Evolutionary conservation across 1,284 basidiomycete genomes (phyloP), one percentile per base, ranked within the genome.

Genomic region (Malassezia japonica): DNA sequence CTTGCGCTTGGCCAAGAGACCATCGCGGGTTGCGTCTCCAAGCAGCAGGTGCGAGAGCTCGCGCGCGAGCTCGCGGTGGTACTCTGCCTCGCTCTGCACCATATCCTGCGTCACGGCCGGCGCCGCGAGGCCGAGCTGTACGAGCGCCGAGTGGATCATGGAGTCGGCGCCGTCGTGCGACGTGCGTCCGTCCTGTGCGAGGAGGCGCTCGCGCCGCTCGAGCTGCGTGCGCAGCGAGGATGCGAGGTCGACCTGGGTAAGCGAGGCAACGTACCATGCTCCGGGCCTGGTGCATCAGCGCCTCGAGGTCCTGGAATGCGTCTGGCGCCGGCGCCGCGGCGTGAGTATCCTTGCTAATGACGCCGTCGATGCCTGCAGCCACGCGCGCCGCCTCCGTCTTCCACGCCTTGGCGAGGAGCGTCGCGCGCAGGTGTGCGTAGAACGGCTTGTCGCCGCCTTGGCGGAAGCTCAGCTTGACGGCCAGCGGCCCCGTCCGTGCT

Each of bases 61-160:
- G 28, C 79, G 79, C 9, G 88, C 88, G 7, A 96, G 79, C 57
- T 86, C 83, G 20, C 83, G 82, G 47, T 82, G 78, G 81, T 91
- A 98, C 50, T 76, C 80, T 39, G 79, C 77, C 66, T 95, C 87
- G 67, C 87, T 85, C 42, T 79, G 79, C 46, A 87, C 83, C 87
- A 94, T 91, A 64, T 95, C 89, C 40, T 81, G 78, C 15, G 91
- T 95, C 8, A 96, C 81, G 0, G 92, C 88, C 0, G 76, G 72
- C 76, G 86, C 80, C 50, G 84, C 80, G 38, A 96, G 76, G 0
- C 92, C 92, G 1, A 96, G 80, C 67, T 87, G 85, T 9, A 86
- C 83, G 25, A 96, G 81, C 0, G 89, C 91, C 0, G 84, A 84
- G 12, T 86, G 82, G 58, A 95, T 86, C 37, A 72, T 54, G 12